These are phyloP conservation scores for Exophiala mesophila DNA, from an alignment of 2,329 filamentous ascomycete genomes.

Conservation along the genomic window DNA sequence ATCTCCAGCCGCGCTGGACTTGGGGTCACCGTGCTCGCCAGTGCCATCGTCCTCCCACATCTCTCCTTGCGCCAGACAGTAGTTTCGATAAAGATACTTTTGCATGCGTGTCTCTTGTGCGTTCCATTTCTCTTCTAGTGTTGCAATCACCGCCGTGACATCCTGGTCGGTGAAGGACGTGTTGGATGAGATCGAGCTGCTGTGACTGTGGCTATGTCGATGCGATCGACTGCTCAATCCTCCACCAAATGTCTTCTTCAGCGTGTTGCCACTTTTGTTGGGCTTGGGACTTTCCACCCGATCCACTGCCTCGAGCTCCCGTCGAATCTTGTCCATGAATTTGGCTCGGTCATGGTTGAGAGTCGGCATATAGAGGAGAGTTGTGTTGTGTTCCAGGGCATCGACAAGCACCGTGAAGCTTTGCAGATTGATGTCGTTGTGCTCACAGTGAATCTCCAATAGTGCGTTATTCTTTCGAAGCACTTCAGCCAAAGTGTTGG, in stretches of 20 bases:
- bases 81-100: slow-evolving; percentile 44
- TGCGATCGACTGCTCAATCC: slow-evolving; percentile 32
- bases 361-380: slow-evolving; percentile 56
- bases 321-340: slow-evolving; percentile 56
- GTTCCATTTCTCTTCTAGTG: slow-evolving; percentile 44
- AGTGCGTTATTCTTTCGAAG: slow-evolving; percentile 60
- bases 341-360: slow-evolving; percentile 59
- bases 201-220: slow-evolving; percentile 18
- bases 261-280: slow-evolving; percentile 33
- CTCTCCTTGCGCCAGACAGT: slow-evolving; percentile 37
- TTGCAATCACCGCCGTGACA: slow-evolving; percentile 37
- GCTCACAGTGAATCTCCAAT: slow-evolving; percentile 63
- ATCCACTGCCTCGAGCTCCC: slow-evolving; percentile 49
- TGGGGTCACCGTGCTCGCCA: not conserved
- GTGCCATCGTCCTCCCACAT: slow-evolving; percentile 20
- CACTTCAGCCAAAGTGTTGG: slow-evolving; percentile 64
- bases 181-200: slow-evolving; percentile 15
- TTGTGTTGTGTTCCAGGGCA: slow-evolving; percentile 60
- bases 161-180: slow-evolving; percentile 33
- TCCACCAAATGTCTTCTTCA: slow-evolving; percentile 41
- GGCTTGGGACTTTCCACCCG: slow-evolving; percentile 35
- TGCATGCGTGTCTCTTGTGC: slow-evolving; percentile 38
- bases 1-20: slow-evolving; percentile 7
- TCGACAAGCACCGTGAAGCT: slow-evolving; percentile 63
- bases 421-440: slow-evolving; percentile 61